Conservation (phyloP, 2,329 filamentous ascomycete genomes). For the Ampelomyces quisqualis region DNA sequence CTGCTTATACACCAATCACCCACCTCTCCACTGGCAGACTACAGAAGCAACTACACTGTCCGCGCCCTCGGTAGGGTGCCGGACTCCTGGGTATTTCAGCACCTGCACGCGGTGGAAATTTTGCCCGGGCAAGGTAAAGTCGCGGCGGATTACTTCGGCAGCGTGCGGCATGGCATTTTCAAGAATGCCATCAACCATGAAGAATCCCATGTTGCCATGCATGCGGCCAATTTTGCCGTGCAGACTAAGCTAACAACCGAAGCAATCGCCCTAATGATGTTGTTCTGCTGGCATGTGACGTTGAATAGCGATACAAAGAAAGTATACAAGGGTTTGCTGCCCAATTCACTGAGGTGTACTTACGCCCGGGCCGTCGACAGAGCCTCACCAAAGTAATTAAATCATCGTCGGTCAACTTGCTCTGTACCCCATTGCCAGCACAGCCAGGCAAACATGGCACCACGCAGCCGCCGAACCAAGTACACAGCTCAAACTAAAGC, state of each 20-base stretch:
- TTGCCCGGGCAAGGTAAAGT: neutral
- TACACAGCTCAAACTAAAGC: too few species aligned
- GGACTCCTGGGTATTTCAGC: neutral
- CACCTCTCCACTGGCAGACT: neutral
- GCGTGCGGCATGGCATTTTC: neutral
- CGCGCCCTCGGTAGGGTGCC: neutral
- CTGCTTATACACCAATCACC: neutral
- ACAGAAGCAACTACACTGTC: neutral
- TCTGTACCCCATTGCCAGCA: too few species aligned
- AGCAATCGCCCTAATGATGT: neutral
- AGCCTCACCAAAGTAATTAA: too few species aligned
- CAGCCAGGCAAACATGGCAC: too few species aligned
- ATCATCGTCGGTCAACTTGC: too few species aligned
- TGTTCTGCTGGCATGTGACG: neutral
- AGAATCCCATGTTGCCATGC: conserved; percentile 1
- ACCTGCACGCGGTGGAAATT: conserved; percentile 1
- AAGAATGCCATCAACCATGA: conserved; percentile 1
- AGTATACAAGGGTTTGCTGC: too few species aligned
- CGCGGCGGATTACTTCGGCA: neutral
- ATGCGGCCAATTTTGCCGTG: neutral
- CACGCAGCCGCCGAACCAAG: too few species aligned
- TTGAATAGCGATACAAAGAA: too few species aligned
- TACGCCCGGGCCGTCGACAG: too few species aligned
- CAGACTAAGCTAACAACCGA: neutral
- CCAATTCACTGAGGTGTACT: too few species aligned